Evolutionary conservation across 2,329 filamentous ascomycete species (phyloP), one percentile per base, ranked within the genome.

Genomic region (Escovopsis sp.): DNA sequence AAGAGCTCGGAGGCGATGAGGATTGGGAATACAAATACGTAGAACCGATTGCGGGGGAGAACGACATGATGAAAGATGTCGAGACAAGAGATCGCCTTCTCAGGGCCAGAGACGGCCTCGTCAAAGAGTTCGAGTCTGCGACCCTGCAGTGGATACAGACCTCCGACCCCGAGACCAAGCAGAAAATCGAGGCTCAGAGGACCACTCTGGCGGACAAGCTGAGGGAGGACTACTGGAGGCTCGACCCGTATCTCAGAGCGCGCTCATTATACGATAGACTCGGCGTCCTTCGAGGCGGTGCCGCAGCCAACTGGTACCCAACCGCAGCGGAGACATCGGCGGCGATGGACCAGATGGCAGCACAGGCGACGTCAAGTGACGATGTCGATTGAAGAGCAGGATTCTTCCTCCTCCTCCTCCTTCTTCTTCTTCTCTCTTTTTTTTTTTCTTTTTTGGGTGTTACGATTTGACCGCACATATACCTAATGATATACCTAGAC

Each of bases 231-330:
- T 98, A 96, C 64, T 98, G 91, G 89, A 70, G 72, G 33, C 61
- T 95, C 40, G 91, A 98, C 62, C 86, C 86, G 0, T 94, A 89
- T 58, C 58, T 96, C 27, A 71, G 91, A 33, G 85, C 88, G 11
- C 72, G 81, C 53, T 83, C 79, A n/a, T 62, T 85, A 46, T 95
- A 94, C 52, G 91, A 98, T 59, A 75, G 91, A 45, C 72, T 71
- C 11, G 84, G 87, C 1, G 65, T 91, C 45, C 69, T 96, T 37
- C 65, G 74, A 45, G 62, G 68, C 1, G 76, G 68, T 10, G 88
- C 87, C 1, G 71, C 71, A 54, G 62, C 89, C 35, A 66, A 84
- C 8, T 45, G 44, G 44, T 45, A 45, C 27, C 35, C 36, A 20
- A 14, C 35, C n/a, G 24, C 27, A 25, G 25, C 36, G n/a, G n/a